Evolutionary conservation across 306 rosid genomes (phyloP).

Genomic region (Luffa aegyptiaca): DNA sequence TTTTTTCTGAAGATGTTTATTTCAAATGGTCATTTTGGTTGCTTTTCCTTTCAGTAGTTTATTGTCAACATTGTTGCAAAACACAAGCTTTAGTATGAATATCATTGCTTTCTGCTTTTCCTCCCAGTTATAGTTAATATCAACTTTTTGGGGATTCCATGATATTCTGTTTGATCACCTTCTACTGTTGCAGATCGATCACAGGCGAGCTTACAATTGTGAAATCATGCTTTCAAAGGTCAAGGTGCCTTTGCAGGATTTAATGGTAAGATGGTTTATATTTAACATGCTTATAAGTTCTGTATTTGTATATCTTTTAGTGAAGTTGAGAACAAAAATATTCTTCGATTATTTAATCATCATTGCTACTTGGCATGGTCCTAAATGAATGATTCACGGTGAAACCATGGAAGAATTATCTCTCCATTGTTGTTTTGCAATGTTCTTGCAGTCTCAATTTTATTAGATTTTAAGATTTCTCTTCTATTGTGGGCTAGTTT

Average conservation of each 20-base stretch:
- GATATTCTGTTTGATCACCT: neutral
- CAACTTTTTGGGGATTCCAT: neutral
- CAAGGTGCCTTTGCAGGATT: slow-evolving; percentile 70
- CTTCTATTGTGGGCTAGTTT: neutral
- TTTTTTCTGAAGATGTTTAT: neutral
- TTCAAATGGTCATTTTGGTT: neutral
- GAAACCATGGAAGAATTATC: neutral
- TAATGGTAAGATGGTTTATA: slow-evolving; percentile 52
- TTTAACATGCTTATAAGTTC: neutral
- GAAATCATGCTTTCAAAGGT: slow-evolving; percentile 98
- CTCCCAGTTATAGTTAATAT: neutral
- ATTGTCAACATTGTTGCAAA: neutral
- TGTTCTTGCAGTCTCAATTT: neutral
- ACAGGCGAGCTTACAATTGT: slow-evolving; percentile 84
- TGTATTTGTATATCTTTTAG: neutral
- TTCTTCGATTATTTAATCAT: neutral
- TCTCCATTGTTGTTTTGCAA: neutral
- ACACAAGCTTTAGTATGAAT: neutral
- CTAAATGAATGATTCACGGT: neutral
- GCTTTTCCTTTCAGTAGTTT: neutral
- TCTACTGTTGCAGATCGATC: slow-evolving; percentile 55
- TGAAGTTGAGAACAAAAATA: neutral
- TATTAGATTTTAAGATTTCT: neutral
- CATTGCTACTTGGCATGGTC: neutral
- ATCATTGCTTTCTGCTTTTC: neutral